Percentiles rank a stretch among this genome's conserved stretches.
These are phyloP conservation scores for Aquilaria malaccensis DNA, from an alignment of 345 rosid genomes.

Conservation along the genomic window DNA sequence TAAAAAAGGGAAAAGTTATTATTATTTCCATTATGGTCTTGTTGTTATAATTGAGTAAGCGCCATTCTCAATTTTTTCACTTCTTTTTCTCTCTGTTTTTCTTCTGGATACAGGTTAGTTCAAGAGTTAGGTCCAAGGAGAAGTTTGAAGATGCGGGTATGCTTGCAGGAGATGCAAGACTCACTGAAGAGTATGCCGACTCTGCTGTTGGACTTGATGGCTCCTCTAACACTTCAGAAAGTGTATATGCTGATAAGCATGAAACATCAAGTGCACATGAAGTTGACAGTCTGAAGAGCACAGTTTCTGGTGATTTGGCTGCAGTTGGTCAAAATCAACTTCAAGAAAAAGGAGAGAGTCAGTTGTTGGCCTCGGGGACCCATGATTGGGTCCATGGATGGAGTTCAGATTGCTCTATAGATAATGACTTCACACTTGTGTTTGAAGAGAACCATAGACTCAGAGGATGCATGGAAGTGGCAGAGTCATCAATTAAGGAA, in stretches of 20 bases:
- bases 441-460: constrained; percentile 75
- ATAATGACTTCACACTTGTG: constrained; percentile 52
- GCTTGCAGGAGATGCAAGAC: constrained; percentile 39
- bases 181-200: constrained; percentile 48
- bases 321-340: constrained; percentile 53
- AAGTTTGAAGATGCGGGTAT: constrained; percentile 42
- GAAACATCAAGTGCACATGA: constrained; percentile 68
- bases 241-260: constrained; percentile 76
- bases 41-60: too few species aligned
- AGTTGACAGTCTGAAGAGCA: constrained; percentile 70
- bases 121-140: constrained; percentile 54
- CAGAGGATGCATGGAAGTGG: constrained; percentile 68
- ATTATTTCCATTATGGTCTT: too few species aligned
- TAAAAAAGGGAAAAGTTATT: too few species aligned
- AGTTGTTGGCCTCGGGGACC: constrained; percentile 32
- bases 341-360: constrained; percentile 48
- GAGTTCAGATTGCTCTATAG: constrained; percentile 61
- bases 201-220: constrained; percentile 74
- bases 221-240: constrained; percentile 84
- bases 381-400: constrained; percentile 63
- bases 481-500: constrained; percentile 71
- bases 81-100: constrained; percentile 3
- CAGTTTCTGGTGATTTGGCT: constrained; percentile 63
- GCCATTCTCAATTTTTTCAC: too few species aligned
- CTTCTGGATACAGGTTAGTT: constrained; percentile 37